Conservation (phyloP, 2,329 filamentous ascomycete genomes). For the Alternaria ethzedia region DNA sequence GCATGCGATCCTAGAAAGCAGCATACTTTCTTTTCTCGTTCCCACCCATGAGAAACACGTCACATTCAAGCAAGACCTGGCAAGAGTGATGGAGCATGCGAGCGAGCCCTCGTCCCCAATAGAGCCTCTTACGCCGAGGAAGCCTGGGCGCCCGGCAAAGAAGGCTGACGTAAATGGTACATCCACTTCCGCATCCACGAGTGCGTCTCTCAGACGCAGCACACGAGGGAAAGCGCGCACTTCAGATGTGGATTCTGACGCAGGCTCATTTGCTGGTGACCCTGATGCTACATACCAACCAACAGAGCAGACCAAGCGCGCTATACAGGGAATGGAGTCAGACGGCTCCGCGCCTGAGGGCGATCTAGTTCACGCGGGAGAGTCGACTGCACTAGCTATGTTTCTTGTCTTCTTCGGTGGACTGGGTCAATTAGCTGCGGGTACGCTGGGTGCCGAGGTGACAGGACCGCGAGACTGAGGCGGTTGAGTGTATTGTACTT, state of each 20-base stretch:
- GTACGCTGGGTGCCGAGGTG: constrained; percentile 46
- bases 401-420: constrained; percentile 45
- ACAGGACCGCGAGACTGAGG: constrained; percentile 27
- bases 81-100: constrained; percentile 11
- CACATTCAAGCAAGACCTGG: constrained; percentile 20
- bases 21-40: constrained; percentile 36
- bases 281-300: constrained; percentile 39
- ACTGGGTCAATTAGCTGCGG: constrained; percentile 41
- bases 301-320: constrained; percentile 22
- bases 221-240: constrained; percentile 20
- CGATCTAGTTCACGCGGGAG: constrained; percentile 40
- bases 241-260: constrained; percentile 29
- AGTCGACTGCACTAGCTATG: constrained; percentile 45
- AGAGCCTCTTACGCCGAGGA: constrained; percentile 27
- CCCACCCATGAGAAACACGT: constrained; percentile 39
- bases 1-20: constrained; percentile 55
- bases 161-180: constrained; percentile 27
- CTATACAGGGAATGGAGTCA: constrained; percentile 35
- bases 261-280: constrained; percentile 23
- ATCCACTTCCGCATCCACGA: constrained; percentile 10
- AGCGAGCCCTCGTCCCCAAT: constrained; percentile 10
- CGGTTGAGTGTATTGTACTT: background rate
- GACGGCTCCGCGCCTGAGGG: constrained; percentile 35
- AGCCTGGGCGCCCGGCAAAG: constrained; percentile 35
- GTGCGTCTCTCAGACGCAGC: constrained; percentile 26